These are phyloP conservation scores for Pugionium dolabratum DNA, from an alignment of 345 rosid species.

Conservation along the genomic window DNA sequence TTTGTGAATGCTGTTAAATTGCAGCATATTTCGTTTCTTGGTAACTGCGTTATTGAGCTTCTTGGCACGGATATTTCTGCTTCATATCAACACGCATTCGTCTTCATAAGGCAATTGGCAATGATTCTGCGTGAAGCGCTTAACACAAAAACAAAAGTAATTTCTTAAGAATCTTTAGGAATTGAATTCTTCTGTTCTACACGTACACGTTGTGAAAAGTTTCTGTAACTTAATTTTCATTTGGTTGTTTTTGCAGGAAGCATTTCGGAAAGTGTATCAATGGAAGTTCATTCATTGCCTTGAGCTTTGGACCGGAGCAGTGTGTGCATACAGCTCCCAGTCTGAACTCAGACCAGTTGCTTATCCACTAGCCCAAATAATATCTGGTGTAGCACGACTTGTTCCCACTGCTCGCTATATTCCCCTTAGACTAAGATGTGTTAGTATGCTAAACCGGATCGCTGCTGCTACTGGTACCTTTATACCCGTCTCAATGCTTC, in stretches of 20 bases:
- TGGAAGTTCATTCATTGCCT: constrained; percentile 97
- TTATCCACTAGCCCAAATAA: constrained; percentile 85
- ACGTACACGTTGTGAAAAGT: not conserved
- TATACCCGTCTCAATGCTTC: constrained; percentile 88
- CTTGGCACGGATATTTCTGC: constrained; percentile 79
- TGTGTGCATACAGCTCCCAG: constrained; percentile 68
- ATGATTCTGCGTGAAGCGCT: constrained; percentile 84
- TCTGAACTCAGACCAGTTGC: constrained; percentile 83
- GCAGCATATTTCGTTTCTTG: constrained; percentile 81
- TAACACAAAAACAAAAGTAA: constrained; percentile 87
- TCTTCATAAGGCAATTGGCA: constrained; percentile 84
- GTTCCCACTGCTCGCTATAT: constrained; percentile 93
- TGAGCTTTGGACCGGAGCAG: constrained; percentile 97
- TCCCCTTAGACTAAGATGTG: constrained; percentile 89
- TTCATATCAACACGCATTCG: constrained; percentile 93
- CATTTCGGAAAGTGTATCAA: constrained; percentile 89
- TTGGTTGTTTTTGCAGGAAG: constrained; percentile 54
- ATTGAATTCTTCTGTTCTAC: not conserved
- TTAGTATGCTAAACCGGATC: constrained; percentile 86
- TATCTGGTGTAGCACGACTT: constrained; percentile 84
- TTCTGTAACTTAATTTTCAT: constrained; percentile 12
- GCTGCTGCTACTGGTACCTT: constrained; percentile 74
- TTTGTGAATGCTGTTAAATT: constrained; percentile 75
- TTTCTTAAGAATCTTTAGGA: not conserved
- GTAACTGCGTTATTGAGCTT: constrained; percentile 82